Conservation (phyloP, 1,284 basidiomycete genomes). For the Pyrrhoderma noxium region DNA sequence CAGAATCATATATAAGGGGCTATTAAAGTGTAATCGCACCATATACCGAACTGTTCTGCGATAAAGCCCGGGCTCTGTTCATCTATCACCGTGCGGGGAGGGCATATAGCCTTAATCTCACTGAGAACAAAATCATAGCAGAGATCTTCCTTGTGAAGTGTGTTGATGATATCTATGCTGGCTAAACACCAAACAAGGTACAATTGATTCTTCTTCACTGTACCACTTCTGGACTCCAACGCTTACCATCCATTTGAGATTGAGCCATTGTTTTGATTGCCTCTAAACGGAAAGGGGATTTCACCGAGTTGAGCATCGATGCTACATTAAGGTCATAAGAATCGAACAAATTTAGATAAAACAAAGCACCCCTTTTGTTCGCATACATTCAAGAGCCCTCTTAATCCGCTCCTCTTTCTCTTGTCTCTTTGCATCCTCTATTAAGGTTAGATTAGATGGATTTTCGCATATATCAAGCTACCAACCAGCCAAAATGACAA, state of each 20-base stretch:
- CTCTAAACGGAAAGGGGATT: slow-evolving; percentile 56
- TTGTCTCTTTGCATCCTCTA: slow-evolving; percentile 61
- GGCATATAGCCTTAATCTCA: slow-evolving; percentile 46
- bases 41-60: slow-evolving; percentile 49
- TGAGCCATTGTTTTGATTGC: slow-evolving; percentile 57
- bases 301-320: slow-evolving; percentile 30
- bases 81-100: slow-evolving; percentile 29
- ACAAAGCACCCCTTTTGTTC: not conserved
- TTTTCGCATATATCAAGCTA: slow-evolving; percentile 6
- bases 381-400: slow-evolving; percentile 15
- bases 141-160: slow-evolving; percentile 52
- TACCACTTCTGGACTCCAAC: not conserved
- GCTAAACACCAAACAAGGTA: slow-evolving; percentile 29
- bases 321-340: not conserved
- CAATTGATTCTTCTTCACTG: not conserved
- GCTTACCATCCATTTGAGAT: slow-evolving; percentile 59
- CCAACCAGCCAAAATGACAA: slow-evolving; percentile 67
- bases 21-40: slow-evolving; percentile 33
- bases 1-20: not conserved
- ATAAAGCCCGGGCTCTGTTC: slow-evolving; percentile 33
- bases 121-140: slow-evolving; percentile 48
- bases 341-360: too few species aligned
- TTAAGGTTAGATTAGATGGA: slow-evolving; percentile 8
- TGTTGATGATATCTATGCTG: slow-evolving; percentile 58
- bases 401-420: slow-evolving; percentile 33